A percentile compares a stretch with the other conserved stretches of the same genome.
Conservation (phyloP, 2,329 filamentous ascomycete genomes). For the Tolypocladium paradoxum region DNA sequence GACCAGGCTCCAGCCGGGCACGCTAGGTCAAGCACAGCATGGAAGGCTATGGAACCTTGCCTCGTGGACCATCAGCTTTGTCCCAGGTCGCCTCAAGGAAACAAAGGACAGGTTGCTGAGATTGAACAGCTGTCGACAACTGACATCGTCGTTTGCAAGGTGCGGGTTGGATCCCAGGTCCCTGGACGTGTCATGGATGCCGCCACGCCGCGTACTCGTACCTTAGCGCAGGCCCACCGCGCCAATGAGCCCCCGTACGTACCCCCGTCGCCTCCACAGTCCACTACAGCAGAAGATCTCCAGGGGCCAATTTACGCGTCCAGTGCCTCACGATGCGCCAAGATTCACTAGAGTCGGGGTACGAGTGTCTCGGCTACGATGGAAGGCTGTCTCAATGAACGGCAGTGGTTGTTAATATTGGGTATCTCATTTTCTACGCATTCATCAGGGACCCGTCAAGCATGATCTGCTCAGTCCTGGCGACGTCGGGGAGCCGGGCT, state of each 20-base stretch:
- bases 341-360: not conserved
- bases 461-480: not conserved
- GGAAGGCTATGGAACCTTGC: not conserved
- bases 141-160: not conserved
- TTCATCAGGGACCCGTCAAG: no score
- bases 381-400: not conserved
- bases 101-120: not conserved
- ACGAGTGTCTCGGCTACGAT: not conserved
- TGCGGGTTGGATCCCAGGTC: not conserved
- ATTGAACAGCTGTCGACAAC: not conserved
- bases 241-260: not conserved
- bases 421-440: not conserved
- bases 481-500: not conserved
- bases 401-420: not conserved
- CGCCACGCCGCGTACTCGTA: not conserved
- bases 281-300: not conserved
- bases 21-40: not conserved
- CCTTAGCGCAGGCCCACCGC: not conserved
- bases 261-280: not conserved
- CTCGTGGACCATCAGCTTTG: not conserved
- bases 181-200: no score
- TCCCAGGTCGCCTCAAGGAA: not conserved
- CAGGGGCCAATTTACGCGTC: no score
- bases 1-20: not conserved
- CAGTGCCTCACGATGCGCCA: not conserved